Percentiles rank a stretch among this genome's conserved stretches.
phyloP scores from a whole-genome alignment of 805 yeast genomes.

The Blastobotrys parvus region DNA sequence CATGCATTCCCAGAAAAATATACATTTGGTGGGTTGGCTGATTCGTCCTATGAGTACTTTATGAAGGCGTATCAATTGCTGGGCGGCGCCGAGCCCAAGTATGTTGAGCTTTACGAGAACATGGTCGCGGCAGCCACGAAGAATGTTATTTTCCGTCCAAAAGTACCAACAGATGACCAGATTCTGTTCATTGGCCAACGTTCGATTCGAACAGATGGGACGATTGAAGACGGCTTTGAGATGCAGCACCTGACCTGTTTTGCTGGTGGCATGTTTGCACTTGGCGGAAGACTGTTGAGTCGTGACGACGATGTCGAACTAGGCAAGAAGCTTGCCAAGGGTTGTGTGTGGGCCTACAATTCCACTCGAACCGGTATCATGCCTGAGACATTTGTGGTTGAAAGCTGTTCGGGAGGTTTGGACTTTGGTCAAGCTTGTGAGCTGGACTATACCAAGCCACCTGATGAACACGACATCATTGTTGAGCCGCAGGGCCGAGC shows the following conservation, averaged over 20 bases:
- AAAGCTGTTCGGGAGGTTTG: slow-evolving; percentile 15
- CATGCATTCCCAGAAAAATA: slow-evolving; percentile 15
- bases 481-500: background rate
- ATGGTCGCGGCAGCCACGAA: slow-evolving; percentile 32
- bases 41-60: slow-evolving; percentile 42
- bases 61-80: slow-evolving; percentile 41
- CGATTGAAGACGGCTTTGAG: slow-evolving; percentile 27
- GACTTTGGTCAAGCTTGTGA: background rate
- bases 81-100: slow-evolving; percentile 30
- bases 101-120: slow-evolving; percentile 26
- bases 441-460: background rate
- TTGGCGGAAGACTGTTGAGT: slow-evolving; percentile 37
- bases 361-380: slow-evolving; percentile 31
- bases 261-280: slow-evolving; percentile 45
- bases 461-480: background rate
- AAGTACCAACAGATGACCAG: slow-evolving; percentile 34
- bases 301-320: slow-evolving; percentile 31
- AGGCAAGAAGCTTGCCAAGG: slow-evolving; percentile 39
- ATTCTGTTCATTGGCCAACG: slow-evolving; percentile 28
- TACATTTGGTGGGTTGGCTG: slow-evolving; percentile 36
- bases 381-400: slow-evolving; percentile 37
- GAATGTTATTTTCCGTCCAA: slow-evolving; percentile 39
- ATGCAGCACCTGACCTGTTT: slow-evolving; percentile 45
- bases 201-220: slow-evolving; percentile 8
- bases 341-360: slow-evolving; percentile 40